phyloP scores from a whole-genome alignment of 73 alveolate species.

The Paraurostyla sp. region DNA sequence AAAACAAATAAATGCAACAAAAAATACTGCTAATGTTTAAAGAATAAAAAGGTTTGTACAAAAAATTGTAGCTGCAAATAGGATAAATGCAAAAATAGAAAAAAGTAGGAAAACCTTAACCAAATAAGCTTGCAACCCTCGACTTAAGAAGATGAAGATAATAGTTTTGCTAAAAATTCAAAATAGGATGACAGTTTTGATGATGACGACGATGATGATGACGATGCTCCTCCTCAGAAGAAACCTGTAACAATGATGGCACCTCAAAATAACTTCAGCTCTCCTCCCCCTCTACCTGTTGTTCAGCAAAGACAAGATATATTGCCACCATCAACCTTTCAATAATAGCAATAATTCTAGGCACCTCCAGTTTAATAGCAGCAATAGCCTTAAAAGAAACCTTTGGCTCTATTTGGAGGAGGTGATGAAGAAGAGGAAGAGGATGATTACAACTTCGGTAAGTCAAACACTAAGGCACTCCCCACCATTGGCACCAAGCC shows the following conservation, averaged over 20 bases:
- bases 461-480: slow-evolving; percentile 6
- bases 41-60: too few species aligned
- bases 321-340: slow-evolving; percentile 23
- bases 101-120: too few species aligned
- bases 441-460: not conserved
- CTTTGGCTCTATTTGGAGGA: not conserved
- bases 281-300: slow-evolving; percentile 36
- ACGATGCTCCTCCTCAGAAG: not conserved
- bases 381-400: not conserved
- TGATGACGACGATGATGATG: not conserved
- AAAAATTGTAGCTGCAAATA: too few species aligned
- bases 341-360: not conserved
- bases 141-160: too few species aligned
- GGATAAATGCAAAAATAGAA: too few species aligned
- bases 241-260: not conserved
- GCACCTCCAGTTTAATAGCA: not conserved
- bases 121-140: too few species aligned
- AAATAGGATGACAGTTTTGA: not conserved
- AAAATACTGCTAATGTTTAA: too few species aligned
- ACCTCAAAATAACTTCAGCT: not conserved
- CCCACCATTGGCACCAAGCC: slow-evolving; percentile 1
- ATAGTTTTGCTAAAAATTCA: not conserved
- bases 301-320: not conserved
- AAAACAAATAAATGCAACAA: too few species aligned
- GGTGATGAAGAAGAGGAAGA: slow-evolving; percentile 43